phyloP scores from a whole-genome alignment of 2,329 filamentous ascomycete species.

The Periconia sp. region DNA sequence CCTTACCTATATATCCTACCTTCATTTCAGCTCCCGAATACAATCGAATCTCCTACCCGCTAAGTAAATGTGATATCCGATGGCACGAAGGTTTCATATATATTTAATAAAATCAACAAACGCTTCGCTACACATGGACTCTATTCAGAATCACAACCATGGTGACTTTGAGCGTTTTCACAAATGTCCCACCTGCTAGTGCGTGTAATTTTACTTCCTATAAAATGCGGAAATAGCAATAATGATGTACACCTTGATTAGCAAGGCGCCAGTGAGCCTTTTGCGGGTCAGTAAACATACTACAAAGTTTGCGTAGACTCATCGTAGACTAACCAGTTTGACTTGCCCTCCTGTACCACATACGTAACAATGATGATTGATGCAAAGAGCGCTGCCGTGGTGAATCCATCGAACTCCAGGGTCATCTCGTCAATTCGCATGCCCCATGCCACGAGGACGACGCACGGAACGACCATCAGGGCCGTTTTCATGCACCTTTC shows the following conservation, averaged over 20 bases:
- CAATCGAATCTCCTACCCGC: too few relatives aligned
- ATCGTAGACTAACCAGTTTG: slow-evolving; percentile 12
- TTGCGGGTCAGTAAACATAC: neutral
- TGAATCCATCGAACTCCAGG: slow-evolving; percentile 12
- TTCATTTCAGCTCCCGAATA: too few relatives aligned
- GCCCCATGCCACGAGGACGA: slow-evolving; percentile 13
- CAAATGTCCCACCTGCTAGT: too few relatives aligned
- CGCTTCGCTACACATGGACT: too few relatives aligned
- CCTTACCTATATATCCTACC: too few relatives aligned
- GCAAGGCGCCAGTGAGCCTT: slow-evolving; percentile 7
- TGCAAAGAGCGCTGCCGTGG: slow-evolving; percentile 7
- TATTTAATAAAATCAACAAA: too few relatives aligned
- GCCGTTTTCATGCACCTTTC: slow-evolving; percentile 14
- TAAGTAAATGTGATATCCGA: too few relatives aligned
- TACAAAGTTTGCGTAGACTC: too few relatives aligned
- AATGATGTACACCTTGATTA: slow-evolving; percentile 8
- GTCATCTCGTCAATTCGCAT: slow-evolving; percentile 17
- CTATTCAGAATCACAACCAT: too few relatives aligned
- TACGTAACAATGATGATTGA: slow-evolving; percentile 11
- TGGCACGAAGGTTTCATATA: too few relatives aligned
- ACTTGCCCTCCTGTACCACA: slow-evolving; percentile 11
- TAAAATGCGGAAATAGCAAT: slow-evolving; percentile 6
- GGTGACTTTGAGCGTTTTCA: too few relatives aligned
- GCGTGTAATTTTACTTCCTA: too few relatives aligned
- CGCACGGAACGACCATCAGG: slow-evolving; percentile 9